These are phyloP conservation scores for Alternaria ventricosa DNA, from an alignment of 2,329 filamentous ascomycete species.

Conservation along the genomic window DNA sequence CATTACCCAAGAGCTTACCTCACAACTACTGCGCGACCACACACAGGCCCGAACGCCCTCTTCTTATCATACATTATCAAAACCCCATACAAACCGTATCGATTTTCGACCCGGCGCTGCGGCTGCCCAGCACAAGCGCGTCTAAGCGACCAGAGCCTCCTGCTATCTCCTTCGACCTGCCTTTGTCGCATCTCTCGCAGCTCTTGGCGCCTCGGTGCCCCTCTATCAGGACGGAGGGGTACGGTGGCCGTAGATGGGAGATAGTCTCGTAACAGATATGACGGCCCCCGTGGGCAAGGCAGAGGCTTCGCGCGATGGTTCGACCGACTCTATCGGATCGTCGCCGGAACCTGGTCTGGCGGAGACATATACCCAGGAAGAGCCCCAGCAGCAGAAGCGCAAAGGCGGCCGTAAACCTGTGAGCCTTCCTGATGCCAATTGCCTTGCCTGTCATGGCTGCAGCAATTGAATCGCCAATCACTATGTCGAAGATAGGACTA, in stretches of 20 bases:
- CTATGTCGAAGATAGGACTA: constrained; percentile 48
- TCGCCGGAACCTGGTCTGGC: constrained; percentile 55
- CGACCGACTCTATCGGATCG: constrained; percentile 57
- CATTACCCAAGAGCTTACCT: constrained; percentile 59
- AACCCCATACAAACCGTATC: constrained; percentile 45
- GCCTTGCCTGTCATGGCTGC: constrained; percentile 34
- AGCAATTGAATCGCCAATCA: constrained; percentile 27
- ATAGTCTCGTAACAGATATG: constrained; percentile 55
- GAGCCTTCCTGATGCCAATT: constrained; percentile 52
- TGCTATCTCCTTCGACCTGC: constrained; percentile 23
- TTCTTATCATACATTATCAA: constrained; percentile 56
- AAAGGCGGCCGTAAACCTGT: constrained; percentile 98
- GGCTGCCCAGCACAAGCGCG: constrained; percentile 44
- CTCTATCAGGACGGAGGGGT: constrained; percentile 51
- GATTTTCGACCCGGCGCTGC: constrained; percentile 42
- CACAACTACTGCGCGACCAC: constrained; percentile 51
- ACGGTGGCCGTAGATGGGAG: constrained; percentile 57
- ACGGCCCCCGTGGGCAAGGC: constrained; percentile 54
- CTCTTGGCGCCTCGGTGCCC: constrained; percentile 46
- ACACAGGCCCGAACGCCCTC: constrained; percentile 34
- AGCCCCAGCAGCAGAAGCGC: constrained; percentile 74
- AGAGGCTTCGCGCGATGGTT: constrained; percentile 53
- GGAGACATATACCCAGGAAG: constrained; percentile 51
- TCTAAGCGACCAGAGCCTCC: constrained; percentile 46
- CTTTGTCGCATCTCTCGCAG: constrained; percentile 43